Conservation (phyloP, 202 grass and related monocot genomes). For the Eragrostis tef region DNA sequence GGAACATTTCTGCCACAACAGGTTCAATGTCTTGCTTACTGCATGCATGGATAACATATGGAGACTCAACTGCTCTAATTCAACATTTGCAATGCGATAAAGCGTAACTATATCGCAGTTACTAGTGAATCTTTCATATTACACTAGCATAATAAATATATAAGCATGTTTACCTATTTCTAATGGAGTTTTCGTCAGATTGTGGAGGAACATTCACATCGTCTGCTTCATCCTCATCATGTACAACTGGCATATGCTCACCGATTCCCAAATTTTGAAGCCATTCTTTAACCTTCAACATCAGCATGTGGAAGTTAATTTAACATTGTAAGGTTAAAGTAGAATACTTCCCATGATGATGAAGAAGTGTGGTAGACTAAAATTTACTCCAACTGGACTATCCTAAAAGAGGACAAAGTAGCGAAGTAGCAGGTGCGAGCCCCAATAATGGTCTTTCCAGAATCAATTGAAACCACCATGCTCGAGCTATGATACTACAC, state of each 20-base stretch:
- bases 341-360: slow-evolving; percentile 7
- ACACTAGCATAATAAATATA: slow-evolving; percentile 2
- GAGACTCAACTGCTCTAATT: slow-evolving; percentile 67
- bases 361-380: neutral
- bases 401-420: neutral
- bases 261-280: slow-evolving; percentile 95
- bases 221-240: slow-evolving; percentile 95
- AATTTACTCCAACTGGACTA: slow-evolving; percentile 18
- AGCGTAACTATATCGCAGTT: slow-evolving; percentile 39
- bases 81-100: slow-evolving; percentile 43
- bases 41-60: slow-evolving; percentile 65
- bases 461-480: too few relatives aligned
- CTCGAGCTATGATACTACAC: too few relatives aligned
- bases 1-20: slow-evolving; percentile 92
- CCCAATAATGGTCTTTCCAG: too few relatives aligned
- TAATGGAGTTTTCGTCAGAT: slow-evolving; percentile 72
- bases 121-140: slow-evolving; percentile 4
- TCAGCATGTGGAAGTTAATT: slow-evolving; percentile 39
- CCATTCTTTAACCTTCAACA: slow-evolving; percentile 94
- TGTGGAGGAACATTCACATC: slow-evolving; percentile 78
- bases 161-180: slow-evolving; percentile 70
- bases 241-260: slow-evolving; percentile 79
- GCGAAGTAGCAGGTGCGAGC: neutral
- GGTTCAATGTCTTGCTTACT: slow-evolving; percentile 61
- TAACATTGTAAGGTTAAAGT: neutral